These are phyloP conservation scores for Trichaptum fuscoviolaceum DNA, from an alignment of 768 basidiomycete genomes.

Conservation along the genomic window DNA sequence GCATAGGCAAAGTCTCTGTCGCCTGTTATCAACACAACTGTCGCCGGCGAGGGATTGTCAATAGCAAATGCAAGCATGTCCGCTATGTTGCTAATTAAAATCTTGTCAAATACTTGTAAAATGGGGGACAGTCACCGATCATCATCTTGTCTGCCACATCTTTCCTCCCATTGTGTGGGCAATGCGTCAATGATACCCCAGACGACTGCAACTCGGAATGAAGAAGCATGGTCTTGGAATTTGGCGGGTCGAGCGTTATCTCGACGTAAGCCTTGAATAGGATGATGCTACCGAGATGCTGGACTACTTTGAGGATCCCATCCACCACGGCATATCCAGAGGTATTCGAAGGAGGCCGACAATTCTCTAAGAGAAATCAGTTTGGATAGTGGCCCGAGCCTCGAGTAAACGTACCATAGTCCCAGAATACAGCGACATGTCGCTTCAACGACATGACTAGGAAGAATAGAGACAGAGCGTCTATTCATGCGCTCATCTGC, in stretches of 20 bases:
- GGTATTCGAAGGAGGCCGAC: constrained; percentile 28
- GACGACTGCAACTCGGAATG: constrained; percentile 43
- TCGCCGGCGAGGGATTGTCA: constrained; percentile 48
- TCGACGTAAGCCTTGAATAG: constrained; percentile 53
- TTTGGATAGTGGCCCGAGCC: not conserved
- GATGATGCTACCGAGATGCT: constrained; percentile 40
- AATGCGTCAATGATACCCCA: constrained; percentile 40
- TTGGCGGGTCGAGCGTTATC: constrained; percentile 30
- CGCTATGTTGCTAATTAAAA: constrained; percentile 31
- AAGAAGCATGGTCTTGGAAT: constrained; percentile 28
- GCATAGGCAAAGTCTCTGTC: constrained; percentile 66
- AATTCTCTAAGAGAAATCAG: constrained; percentile 27
- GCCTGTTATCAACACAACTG: constrained; percentile 58
- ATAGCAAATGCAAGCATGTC: constrained; percentile 67
- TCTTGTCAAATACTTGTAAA: constrained; percentile 9
- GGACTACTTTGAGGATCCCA: constrained; percentile 40
- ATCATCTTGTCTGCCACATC: constrained; percentile 46
- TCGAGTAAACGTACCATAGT: constrained; percentile 29
- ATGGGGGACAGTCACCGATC: constrained; percentile 27
- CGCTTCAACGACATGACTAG: not conserved
- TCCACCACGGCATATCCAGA: constrained; percentile 39
- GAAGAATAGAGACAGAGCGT: not conserved
- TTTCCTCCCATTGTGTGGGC: constrained; percentile 23
- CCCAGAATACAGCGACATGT: constrained; percentile 37
- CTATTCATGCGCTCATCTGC: not conserved